Evolutionary conservation across 768 basidiomycete species (phyloP).

Genomic region (Tulasnella sp.): DNA sequence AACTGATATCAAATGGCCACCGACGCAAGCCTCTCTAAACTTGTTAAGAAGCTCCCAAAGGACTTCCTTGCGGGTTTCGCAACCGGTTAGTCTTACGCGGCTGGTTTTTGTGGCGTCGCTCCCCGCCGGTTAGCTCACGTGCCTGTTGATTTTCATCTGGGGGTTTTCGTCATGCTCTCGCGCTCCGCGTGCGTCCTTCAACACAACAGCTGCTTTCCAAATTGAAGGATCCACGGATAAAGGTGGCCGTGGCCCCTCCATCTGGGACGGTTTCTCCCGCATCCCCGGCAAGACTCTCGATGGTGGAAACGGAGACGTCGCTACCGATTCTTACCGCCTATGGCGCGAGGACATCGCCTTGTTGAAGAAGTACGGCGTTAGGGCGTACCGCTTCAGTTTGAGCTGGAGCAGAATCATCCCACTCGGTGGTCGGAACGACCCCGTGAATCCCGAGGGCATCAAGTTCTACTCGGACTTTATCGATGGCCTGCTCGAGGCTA

Average conservation of each 20-base stretch:
- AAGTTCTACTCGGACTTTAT: constrained; percentile 72
- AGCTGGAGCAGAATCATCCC: constrained; percentile 79
- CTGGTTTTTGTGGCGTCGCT: constrained; percentile 17
- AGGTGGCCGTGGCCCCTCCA: constrained; percentile 66
- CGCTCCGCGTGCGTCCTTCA: neutral
- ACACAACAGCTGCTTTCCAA: constrained; percentile 63
- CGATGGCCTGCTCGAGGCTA: constrained; percentile 63
- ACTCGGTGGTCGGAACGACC: constrained; percentile 70
- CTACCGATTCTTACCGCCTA: constrained; percentile 69
- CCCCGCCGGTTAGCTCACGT: constrained; percentile 7
- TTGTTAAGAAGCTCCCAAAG: constrained; percentile 51
- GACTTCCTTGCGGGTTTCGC: constrained; percentile 75
- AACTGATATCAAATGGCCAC: neutral
- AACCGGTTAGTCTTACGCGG: constrained; percentile 53
- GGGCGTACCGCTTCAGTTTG: constrained; percentile 75
- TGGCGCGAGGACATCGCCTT: constrained; percentile 71
- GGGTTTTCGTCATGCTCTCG: constrained; percentile 6
- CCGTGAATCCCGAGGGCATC: constrained; percentile 70
- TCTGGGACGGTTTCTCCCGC: constrained; percentile 75
- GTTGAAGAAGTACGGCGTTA: constrained; percentile 65
- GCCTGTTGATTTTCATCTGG: constrained; percentile 16
- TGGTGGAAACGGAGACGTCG: constrained; percentile 67
- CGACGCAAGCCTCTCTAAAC: neutral
- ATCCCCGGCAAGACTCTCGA: constrained; percentile 70
- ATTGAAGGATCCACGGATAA: constrained; percentile 67